Conservation (phyloP, 148 eudicot genomes). For the Euryodendron excelsum region DNA sequence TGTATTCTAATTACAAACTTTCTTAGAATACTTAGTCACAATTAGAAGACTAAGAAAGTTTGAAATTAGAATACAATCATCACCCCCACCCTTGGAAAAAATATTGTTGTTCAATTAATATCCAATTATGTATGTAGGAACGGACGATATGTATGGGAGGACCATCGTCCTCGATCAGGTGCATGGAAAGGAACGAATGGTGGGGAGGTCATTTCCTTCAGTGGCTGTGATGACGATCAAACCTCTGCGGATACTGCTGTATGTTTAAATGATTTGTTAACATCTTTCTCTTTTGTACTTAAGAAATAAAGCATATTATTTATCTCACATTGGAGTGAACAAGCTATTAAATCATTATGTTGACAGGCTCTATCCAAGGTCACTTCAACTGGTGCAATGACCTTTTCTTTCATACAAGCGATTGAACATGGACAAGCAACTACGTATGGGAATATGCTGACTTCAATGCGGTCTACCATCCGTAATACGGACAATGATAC, state of each 20-base stretch:
- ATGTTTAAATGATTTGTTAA: constrained; percentile 8
- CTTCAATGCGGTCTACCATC: constrained; percentile 50
- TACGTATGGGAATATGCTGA: constrained; percentile 52
- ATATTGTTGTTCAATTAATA: too few relatives aligned
- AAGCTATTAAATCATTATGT: neutral
- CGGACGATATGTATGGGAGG: constrained; percentile 53
- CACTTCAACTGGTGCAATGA: constrained; percentile 64
- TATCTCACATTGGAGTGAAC: too few relatives aligned
- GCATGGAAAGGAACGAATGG: constrained; percentile 56
- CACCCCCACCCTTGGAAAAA: too few relatives aligned
- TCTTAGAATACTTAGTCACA: too few relatives aligned
- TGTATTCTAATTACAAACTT: neutral
- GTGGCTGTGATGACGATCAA: constrained; percentile 65
- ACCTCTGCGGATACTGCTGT: constrained; percentile 59
- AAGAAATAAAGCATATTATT: neutral
- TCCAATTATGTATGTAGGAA: constrained; percentile 26
- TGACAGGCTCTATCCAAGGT: constrained; percentile 53
- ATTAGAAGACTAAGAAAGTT: too few relatives aligned
- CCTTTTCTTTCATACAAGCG: constrained; percentile 59
- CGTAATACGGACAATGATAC: constrained; percentile 28
- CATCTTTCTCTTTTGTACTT: neutral
- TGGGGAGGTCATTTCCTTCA: constrained; percentile 55
- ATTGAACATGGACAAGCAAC: constrained; percentile 45
- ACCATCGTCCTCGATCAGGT: constrained; percentile 55
- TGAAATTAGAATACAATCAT: too few relatives aligned